Evolutionary conservation across 352 stramenopile species (phyloP), one percentile per base, ranked within the genome.

Genomic region (Plasmopara muralis): DNA sequence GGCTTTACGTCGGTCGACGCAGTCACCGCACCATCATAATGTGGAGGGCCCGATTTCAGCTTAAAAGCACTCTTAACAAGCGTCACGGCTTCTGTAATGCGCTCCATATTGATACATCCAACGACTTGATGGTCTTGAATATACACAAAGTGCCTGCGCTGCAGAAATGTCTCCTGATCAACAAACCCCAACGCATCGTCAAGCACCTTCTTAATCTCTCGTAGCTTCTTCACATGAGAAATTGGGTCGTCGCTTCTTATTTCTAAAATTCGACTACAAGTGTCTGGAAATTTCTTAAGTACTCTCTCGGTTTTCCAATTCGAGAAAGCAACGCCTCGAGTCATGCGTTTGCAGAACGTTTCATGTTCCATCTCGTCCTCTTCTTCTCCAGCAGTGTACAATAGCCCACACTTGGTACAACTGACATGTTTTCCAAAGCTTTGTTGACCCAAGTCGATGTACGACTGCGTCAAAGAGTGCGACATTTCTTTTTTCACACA

Each of bases 391-490:
- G 57, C 57, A 29, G 75, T 88, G 55, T 89, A 93, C n/a, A 93
- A 43, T 33, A 93, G 39, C 4, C 71, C 77, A 41, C 82, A 93
- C 13, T 42, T 74, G 12, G 48, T 35, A 50, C 82, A 93, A 12
- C 65, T 87, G 43, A 70, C 71, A 39, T 75, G 66, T 29, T 75
- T 62, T 9, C 80, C 80, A 54, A 93, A 86, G 40, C 70, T 71
- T 35, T 77, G 80, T 54, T 93, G 82, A 0, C 82, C 82, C 6
- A 90, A 44, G 49, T 93, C 82, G 44, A 93, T 74, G 37, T 89
- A 93, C 45, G 73, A 60, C 52, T 92, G 82, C 4, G 57, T 70
- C 5, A 40, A 62, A 18, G 61, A 57, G 7, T 25, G 43, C 33
- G 47, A 57, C 10, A 49, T 33, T 0, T 47, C 18, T 51, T 45